Base-by-base conservation (phyloP, 768 basidiomycete species). In the Russula virescens region DNA sequence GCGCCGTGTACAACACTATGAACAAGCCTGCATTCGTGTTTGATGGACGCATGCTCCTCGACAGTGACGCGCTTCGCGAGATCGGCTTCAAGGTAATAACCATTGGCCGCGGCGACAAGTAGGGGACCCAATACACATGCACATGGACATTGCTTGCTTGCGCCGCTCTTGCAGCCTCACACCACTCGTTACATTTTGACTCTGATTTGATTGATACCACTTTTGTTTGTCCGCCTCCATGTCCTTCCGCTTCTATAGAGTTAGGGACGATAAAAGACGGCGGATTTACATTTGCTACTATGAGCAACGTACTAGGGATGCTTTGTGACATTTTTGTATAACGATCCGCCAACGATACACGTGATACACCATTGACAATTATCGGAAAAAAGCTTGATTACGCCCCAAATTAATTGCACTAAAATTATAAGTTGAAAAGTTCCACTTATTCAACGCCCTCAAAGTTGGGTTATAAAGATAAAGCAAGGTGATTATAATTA, bases 11-110 rank as follows among this genome's bases (percentile, higher is more conserved):
- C 77, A 74, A 77, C 55, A 76, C 80, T 70, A 98, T 98, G 93
- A 90, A 88, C 71, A 97, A 98, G 80, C 97, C 97, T n/a, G 96
- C 97, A 5, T 98, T 97, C 71, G 82, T 99, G 66, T 98, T 98
- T 70, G 96, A 98, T 72, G 94, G 94, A 5, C 84, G 94, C 35
- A 78, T 97, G 64, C 81, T 98, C 70, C 81, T 98, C 48, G 90
- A 98, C 71, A 85, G 83, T 11, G 85, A 86, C 55, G 82, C 84
- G 73, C 79, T 98, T 66, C 83, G 82, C 69, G 73, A 83, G 71
- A 97, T 98, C 70, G 96, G 96, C 43, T 98, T 98, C 86, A 90
- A 84, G 75, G 89, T 89, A 21, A 80, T 78, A 45, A 79, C 80
- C 55, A 87, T 86, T 59, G 85, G 85, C 55, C 83, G 83, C 23